phyloP scores from a whole-genome alignment of 345 rosid genomes.

The Hirschfeldia incana region DNA sequence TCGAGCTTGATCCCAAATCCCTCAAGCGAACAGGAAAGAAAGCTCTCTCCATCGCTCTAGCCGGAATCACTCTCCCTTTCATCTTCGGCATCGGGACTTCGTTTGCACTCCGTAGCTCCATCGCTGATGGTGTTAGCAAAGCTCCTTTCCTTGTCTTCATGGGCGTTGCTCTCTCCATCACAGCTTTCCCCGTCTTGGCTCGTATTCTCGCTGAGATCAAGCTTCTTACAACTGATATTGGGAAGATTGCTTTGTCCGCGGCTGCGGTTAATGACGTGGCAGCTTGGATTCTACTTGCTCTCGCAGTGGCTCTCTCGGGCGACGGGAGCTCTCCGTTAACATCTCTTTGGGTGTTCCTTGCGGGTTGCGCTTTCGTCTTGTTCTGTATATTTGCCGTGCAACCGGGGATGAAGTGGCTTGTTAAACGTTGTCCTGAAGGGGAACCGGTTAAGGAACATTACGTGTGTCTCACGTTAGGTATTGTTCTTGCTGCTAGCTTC shows the following conservation, averaged over 20 bases:
- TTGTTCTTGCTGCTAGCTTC: slow-evolving; percentile 56
- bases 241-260: slow-evolving; percentile 52
- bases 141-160: slow-evolving; percentile 52
- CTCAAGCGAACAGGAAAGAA: slow-evolving; percentile 63
- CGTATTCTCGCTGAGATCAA: slow-evolving; percentile 56
- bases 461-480: slow-evolving; percentile 49
- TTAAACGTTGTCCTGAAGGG: slow-evolving; percentile 41
- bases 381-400: slow-evolving; percentile 37
- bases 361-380: slow-evolving; percentile 48
- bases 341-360: slow-evolving; percentile 51
- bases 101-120: slow-evolving; percentile 52
- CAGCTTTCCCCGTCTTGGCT: slow-evolving; percentile 53
- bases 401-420: slow-evolving; percentile 32
- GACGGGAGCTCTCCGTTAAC: slow-evolving; percentile 43
- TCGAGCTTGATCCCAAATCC: slow-evolving; percentile 65
- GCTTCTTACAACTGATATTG: slow-evolving; percentile 49
- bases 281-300: slow-evolving; percentile 55
- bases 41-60: slow-evolving; percentile 58
- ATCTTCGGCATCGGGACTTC: slow-evolving; percentile 65
- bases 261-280: slow-evolving; percentile 55
- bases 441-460: slow-evolving; percentile 43
- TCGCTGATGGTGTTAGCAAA: slow-evolving; percentile 48
- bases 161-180: slow-evolving; percentile 57
- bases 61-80: slow-evolving; percentile 72
- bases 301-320: slow-evolving; percentile 46